phyloP scores from a whole-genome alignment of 768 basidiomycete species.

The Tricholoma hemisulphureum region DNA sequence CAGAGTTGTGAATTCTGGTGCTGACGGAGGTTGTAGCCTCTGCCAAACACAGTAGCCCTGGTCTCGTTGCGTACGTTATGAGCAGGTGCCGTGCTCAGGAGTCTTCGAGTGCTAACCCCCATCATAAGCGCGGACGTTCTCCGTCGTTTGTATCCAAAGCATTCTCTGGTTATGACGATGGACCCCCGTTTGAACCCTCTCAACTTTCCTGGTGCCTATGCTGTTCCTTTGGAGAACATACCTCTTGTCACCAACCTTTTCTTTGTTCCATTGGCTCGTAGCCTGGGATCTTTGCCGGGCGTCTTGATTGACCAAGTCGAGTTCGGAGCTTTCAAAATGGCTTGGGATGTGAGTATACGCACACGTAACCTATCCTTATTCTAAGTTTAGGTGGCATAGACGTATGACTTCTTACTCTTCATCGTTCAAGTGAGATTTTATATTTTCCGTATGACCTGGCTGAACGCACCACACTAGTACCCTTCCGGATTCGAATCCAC shows the following conservation, averaged over 20 bases:
- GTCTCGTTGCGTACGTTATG: slow-evolving; percentile 43
- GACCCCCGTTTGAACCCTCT: slow-evolving; percentile 49
- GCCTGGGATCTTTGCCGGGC: slow-evolving; percentile 45
- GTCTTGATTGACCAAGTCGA: slow-evolving; percentile 48
- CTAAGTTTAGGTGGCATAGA: slow-evolving; percentile 31
- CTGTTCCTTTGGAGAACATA: slow-evolving; percentile 45
- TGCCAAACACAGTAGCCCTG: slow-evolving; percentile 45
- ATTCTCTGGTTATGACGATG: slow-evolving; percentile 55
- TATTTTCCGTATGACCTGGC: slow-evolving; percentile 3
- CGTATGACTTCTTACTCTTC: slow-evolving; percentile 57
- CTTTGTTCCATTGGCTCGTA: slow-evolving; percentile 50
- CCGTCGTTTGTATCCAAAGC: slow-evolving; percentile 57
- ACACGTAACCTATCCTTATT: not conserved
- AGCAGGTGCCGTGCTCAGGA: not conserved
- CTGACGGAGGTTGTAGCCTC: slow-evolving; percentile 40
- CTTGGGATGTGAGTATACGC: slow-evolving; percentile 54
- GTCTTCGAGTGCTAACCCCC: not conserved
- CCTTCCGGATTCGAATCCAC: slow-evolving; percentile 26
- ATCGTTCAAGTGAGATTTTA: slow-evolving; percentile 41
- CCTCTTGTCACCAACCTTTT: slow-evolving; percentile 48
- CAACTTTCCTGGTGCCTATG: slow-evolving; percentile 47
- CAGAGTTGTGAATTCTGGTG: not conserved
- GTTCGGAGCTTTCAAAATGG: slow-evolving; percentile 52
- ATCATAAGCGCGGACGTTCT: slow-evolving; percentile 44
- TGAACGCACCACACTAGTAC: slow-evolving; percentile 22